These are phyloP conservation scores for Thymus mandschuricus DNA, from an alignment of 257 asterid genomes.

Conservation along the genomic window DNA sequence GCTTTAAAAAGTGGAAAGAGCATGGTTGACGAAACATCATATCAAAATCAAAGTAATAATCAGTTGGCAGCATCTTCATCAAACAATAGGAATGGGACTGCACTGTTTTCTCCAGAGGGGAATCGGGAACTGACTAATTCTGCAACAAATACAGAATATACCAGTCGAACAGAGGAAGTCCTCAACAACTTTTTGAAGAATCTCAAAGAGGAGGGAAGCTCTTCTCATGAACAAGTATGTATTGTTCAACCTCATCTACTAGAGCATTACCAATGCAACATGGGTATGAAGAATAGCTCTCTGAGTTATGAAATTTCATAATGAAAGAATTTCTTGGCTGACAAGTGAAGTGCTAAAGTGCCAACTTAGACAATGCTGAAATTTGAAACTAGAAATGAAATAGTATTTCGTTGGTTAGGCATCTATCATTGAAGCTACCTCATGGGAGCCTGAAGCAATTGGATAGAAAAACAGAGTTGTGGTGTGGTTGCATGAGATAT, in stretches of 20 bases:
- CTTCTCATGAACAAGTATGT: constrained; percentile 57
- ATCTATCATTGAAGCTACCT: background rate
- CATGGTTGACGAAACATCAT: constrained; percentile 37
- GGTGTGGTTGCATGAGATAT: background rate
- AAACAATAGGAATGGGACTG: constrained; percentile 33
- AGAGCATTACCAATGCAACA: constrained; percentile 7
- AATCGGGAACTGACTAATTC: constrained; percentile 37
- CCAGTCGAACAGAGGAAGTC: constrained; percentile 66
- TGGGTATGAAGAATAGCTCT: constrained; percentile 16
- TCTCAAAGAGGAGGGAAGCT: constrained; percentile 60
- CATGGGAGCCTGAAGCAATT: background rate
- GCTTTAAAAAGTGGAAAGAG: constrained; percentile 54
- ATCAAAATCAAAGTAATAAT: constrained; percentile 36
- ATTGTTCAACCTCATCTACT: background rate
- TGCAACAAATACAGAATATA: constrained; percentile 44
- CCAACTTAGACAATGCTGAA: background rate
- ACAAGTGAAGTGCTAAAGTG: background rate
- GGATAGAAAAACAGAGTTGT: background rate
- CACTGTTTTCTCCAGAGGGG: constrained; percentile 42
- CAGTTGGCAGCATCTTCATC: constrained; percentile 43
- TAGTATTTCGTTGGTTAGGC: background rate
- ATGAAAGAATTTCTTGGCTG: background rate
- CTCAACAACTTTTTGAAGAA: constrained; percentile 57
- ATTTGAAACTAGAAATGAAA: background rate
- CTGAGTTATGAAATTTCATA: background rate